Evolutionary conservation across 805 yeast species (phyloP), one percentile per base, ranked within the genome.

Genomic region (Cyberlindnera mississippiensis): DNA sequence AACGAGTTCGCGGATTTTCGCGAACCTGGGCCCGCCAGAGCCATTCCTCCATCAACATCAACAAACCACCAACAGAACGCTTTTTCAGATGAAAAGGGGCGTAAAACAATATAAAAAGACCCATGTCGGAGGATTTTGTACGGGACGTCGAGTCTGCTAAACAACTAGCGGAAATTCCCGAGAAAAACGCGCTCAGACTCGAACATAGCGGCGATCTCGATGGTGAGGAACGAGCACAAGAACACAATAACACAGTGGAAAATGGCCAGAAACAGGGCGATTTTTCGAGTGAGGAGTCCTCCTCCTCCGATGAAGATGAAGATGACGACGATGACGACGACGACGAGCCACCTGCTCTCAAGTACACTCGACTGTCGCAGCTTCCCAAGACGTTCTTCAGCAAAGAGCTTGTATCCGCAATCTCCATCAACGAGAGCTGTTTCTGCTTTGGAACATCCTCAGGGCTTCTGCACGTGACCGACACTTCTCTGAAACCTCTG

Each of bases 381-480:
- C 68, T 90, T 1, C 96, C 96, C 0, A 61, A 78, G 1, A 72
- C 79, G 13, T 80, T 90, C 54, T 86, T 87, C 61, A 66, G 64
- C 30, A 73, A 76, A 35, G 97, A 93, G 56, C 83, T 95, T 0
- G 75, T 93, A 0, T 86, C 97, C 2, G 66, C 88, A 0, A 77
- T 84, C 46, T 64, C 69, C 14, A 75, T 85, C 42, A 72, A 74
- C 41, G 84, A 81, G 3, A 60, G 68, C 2, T 70, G 82, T 28
- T 77, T 83, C 46, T 78, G 85, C 10, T 85, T 88, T 67, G 98
- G 95, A 1, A 87, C 97, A 0, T 96, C 93, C 51, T 78, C 93
- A 0, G 98, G 98, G 0, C 63, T 85, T 2, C 61, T 91, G 2
- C 89, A 86, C 51, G 62, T 91, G 13, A 73, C 85, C 2, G 67